Conservation (phyloP, 306 rosid genomes). For the Vigna radiata region DNA sequence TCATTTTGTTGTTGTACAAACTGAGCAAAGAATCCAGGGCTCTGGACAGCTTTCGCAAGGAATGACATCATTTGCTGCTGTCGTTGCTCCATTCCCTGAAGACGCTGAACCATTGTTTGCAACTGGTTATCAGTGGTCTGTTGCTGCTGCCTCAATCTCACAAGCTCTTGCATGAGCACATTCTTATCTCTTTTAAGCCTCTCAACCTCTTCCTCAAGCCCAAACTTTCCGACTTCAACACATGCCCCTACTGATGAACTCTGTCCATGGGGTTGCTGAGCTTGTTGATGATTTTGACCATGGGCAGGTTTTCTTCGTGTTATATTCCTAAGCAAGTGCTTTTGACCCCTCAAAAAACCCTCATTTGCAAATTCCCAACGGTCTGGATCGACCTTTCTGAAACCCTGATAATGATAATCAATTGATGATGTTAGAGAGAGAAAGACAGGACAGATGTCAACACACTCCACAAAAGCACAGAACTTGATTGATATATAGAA, state of each 20-base stretch:
- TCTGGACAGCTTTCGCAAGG: conserved; percentile 95
- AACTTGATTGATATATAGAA: conserved; percentile 8
- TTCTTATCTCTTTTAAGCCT: conserved; percentile 96
- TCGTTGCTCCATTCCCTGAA: conserved; percentile 98
- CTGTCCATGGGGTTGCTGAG: conserved; percentile 78
- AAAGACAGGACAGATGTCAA: conserved; percentile 5
- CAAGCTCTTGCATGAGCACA: conserved; percentile 98
- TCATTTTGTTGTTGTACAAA: conserved; percentile 93
- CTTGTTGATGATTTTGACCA: conserved; percentile 73
- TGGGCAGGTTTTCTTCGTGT: conserved; percentile 90
- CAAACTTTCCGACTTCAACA: conserved; percentile 98
- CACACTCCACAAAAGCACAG: conserved; percentile 2
- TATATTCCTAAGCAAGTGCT: conserved; percentile 86
- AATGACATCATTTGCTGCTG: conserved; percentile 99
- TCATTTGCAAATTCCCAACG: conserved; percentile 99
- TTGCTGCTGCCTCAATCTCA: conserved; percentile 97
- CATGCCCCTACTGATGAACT: conserved; percentile 84
- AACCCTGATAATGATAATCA: conserved; percentile 66
- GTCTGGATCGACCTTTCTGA: conserved; percentile 98
- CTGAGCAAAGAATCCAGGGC: conserved; percentile 95
- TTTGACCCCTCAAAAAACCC: conserved; percentile 93
- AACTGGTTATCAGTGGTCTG: conserved; percentile 92
- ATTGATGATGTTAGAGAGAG: conserved; percentile 24
- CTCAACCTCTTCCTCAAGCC: conserved; percentile 98
- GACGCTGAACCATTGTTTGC: conserved; percentile 92